A percentile compares a stretch with the other conserved stretches of the same genome.
Evolutionary conservation across 129 eudicot genomes (phyloP).

Genomic region (Apium graveolens): DNA sequence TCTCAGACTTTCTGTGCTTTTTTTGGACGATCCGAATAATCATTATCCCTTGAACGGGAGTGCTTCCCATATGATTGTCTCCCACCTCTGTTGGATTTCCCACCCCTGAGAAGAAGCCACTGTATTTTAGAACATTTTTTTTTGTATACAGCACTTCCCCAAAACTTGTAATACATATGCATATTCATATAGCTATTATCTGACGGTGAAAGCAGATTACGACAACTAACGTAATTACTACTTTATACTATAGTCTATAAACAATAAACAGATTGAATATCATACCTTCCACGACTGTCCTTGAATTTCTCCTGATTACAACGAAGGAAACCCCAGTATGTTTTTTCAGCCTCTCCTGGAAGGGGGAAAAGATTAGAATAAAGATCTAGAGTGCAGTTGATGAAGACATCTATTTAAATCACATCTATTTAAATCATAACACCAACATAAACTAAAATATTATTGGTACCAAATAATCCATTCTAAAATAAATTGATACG

Average conservation of each 20-base stretch:
- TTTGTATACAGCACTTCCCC: background rate
- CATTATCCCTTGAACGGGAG: slow-evolving; percentile 50
- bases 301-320: slow-evolving; percentile 15
- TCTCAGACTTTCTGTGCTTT: slow-evolving; percentile 64
- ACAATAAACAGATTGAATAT: background rate
- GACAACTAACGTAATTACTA: background rate
- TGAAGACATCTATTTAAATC: background rate
- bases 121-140: background rate
- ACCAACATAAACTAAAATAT: no score
- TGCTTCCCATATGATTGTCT: slow-evolving; percentile 49
- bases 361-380: background rate
- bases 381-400: background rate
- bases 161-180: background rate
- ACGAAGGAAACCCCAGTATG: slow-evolving; percentile 70
- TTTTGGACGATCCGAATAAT: slow-evolving; percentile 42
- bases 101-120: slow-evolving; percentile 41
- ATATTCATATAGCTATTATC: background rate
- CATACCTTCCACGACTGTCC: slow-evolving; percentile 13
- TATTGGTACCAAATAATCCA: background rate
- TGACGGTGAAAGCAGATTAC: background rate
- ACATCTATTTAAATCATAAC: background rate
- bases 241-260: background rate
- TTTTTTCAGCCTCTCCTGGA: slow-evolving; percentile 90
- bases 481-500: background rate
- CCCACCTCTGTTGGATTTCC: slow-evolving; percentile 60